Conservation (phyloP, 345 rosid species). For the Lagerstroemia speciosa region DNA sequence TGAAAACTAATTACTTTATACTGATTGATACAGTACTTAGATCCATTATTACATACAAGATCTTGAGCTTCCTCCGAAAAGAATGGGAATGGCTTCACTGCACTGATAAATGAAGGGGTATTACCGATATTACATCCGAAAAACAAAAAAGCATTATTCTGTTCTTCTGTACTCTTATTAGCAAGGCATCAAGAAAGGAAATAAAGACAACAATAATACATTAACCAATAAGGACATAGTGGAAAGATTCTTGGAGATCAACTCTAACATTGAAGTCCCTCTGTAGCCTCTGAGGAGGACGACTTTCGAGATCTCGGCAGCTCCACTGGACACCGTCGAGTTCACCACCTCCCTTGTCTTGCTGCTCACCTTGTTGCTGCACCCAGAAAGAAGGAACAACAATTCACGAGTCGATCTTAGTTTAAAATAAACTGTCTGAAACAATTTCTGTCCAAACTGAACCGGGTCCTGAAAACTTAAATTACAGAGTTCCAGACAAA, state of each 20-base stretch:
- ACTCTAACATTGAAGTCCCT: slow-evolving; percentile 21
- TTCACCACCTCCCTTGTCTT: slow-evolving; percentile 51
- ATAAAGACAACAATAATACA: slow-evolving; percentile 31
- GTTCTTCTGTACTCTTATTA: slow-evolving; percentile 3
- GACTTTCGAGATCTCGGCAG: slow-evolving; percentile 26
- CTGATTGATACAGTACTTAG: background rate
- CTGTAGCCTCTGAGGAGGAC: slow-evolving; percentile 18
- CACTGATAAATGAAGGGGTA: background rate
- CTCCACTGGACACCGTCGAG: slow-evolving; percentile 38
- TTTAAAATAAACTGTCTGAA: no score
- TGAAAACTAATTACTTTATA: background rate
- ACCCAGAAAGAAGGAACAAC: background rate
- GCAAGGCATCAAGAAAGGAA: slow-evolving; percentile 29
- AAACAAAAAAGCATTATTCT: background rate
- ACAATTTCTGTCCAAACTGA: background rate
- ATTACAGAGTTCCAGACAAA: background rate
- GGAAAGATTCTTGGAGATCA: slow-evolving; percentile 8
- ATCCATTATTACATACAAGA: background rate
- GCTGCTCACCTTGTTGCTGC: slow-evolving; percentile 70
- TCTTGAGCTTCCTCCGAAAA: background rate
- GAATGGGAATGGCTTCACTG: slow-evolving; percentile 1
- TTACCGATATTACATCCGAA: no score
- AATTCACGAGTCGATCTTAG: no score
- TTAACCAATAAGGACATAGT: slow-evolving; percentile 13
- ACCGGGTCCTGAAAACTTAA: background rate